phyloP scores from a whole-genome alignment of 2,329 filamentous ascomycete genomes.

The Aphanocladium album region DNA sequence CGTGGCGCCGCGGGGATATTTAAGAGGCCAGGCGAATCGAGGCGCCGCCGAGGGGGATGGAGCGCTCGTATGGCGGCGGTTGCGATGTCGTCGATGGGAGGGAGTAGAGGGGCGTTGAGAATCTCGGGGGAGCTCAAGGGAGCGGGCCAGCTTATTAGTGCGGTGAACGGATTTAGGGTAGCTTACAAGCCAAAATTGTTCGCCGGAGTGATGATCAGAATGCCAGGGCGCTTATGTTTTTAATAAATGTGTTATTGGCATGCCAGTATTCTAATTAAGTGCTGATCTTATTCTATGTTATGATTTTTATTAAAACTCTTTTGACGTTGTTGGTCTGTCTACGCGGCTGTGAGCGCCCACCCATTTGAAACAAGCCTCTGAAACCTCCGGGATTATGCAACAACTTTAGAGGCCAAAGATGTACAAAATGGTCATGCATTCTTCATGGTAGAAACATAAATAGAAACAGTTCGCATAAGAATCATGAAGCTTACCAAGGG shows the following conservation, averaged over 20 bases:
- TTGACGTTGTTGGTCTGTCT: not conserved
- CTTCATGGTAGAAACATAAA: not conserved
- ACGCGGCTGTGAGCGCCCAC: not conserved
- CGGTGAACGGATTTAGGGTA: not conserved
- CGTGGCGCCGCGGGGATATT: not conserved
- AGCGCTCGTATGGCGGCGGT: not conserved
- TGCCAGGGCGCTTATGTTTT: not conserved
- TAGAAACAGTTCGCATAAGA: not conserved
- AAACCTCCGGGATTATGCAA: not conserved
- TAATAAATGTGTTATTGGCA: not conserved
- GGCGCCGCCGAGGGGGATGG: not conserved
- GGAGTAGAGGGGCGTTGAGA: not conserved
- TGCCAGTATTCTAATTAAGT: not conserved
- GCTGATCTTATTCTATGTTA: not conserved
- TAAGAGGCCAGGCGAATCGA: not conserved
- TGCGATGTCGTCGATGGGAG: not conserved
- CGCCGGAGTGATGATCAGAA: not conserved
- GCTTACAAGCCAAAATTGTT: not conserved
- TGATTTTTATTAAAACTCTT: not conserved
- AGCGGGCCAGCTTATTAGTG: not conserved
- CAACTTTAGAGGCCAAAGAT: not conserved
- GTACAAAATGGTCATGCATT: not conserved
- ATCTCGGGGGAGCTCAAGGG: not conserved
- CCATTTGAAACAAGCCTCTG: not conserved
- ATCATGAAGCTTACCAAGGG: not conserved